A percentile compares a stretch with the other conserved stretches of the same genome.
Conservation (phyloP, 306 rosid species). For the Cicer judaicum region DNA sequence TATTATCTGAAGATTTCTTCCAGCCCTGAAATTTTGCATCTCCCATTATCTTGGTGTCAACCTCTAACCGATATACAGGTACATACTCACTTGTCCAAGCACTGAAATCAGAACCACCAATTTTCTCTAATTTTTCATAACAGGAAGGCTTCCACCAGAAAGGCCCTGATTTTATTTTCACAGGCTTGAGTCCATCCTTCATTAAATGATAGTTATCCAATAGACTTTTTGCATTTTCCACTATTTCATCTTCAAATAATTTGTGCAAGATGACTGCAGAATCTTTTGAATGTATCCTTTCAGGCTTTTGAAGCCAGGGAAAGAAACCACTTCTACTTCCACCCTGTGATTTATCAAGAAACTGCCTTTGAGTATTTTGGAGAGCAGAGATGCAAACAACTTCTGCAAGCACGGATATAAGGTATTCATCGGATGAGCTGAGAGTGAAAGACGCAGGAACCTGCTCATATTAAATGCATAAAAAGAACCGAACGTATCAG, state of each 20-base stretch:
- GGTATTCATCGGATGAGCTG: conserved; percentile 65
- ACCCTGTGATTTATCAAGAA: conserved; percentile 57
- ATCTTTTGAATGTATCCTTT: conserved; percentile 66
- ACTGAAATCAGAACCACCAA: conserved; percentile 84
- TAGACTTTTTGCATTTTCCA: conserved; percentile 77
- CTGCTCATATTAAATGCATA: conserved; percentile 90
- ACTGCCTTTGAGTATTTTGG: conserved; percentile 67
- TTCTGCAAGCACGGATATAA: conserved; percentile 78
- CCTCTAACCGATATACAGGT: conserved; percentile 79
- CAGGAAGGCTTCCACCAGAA: conserved; percentile 73
- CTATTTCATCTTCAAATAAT: conserved; percentile 75
- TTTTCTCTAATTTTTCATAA: conserved; percentile 70
- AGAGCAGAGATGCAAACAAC: conserved; percentile 77
- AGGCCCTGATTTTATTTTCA: conserved; percentile 50
- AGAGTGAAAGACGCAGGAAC: conserved; percentile 77
- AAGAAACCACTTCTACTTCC: conserved; percentile 56
- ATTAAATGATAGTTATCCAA: conserved; percentile 59
- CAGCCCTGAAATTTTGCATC: conserved; percentile 75
- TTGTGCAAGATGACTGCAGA: conserved; percentile 65
- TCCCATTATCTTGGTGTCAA: conserved; percentile 58
- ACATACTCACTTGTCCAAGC: conserved; percentile 84
- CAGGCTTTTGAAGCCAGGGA: conserved; percentile 67
- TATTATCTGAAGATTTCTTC: conserved; percentile 68
- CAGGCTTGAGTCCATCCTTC: conserved; percentile 53
- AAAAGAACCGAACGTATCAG: conserved; percentile 91